Evolutionary conservation across 2,329 filamentous ascomycete species (phyloP).

Genomic region (Fusarium xylarioides): DNA sequence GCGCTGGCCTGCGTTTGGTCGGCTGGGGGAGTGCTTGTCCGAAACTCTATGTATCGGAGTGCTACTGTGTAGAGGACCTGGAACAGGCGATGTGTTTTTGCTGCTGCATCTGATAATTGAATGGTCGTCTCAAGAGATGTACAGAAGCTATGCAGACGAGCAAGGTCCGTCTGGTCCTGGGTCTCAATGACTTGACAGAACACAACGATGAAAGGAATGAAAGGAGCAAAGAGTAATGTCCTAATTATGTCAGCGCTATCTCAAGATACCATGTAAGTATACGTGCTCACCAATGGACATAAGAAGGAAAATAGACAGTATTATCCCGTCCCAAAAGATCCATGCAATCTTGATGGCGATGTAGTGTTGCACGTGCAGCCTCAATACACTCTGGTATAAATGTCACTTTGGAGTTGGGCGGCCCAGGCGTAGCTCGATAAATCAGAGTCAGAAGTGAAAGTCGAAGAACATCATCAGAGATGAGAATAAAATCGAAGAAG

Average conservation of each 20-base stretch:
- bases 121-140: slow-evolving; percentile 60
- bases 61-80: slow-evolving; percentile 67
- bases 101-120: slow-evolving; percentile 57
- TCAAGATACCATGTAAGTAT: too few species aligned
- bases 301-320: slow-evolving; percentile 50
- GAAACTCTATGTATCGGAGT: slow-evolving; percentile 66
- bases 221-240: slow-evolving; percentile 60
- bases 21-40: slow-evolving; percentile 44
- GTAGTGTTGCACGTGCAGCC: slow-evolving; percentile 52
- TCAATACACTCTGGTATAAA: slow-evolving; percentile 55
- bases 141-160: slow-evolving; percentile 60
- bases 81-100: slow-evolving; percentile 66
- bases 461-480: slow-evolving; percentile 54
- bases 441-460: slow-evolving; percentile 53
- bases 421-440: slow-evolving; percentile 52
- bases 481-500: slow-evolving; percentile 49
- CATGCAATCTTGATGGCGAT: slow-evolving; percentile 53
- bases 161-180: slow-evolving; percentile 51
- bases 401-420: slow-evolving; percentile 43
- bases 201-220: slow-evolving; percentile 63
- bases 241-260: slow-evolving; percentile 38
- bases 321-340: slow-evolving; percentile 48
- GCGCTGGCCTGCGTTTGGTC: slow-evolving; percentile 47
- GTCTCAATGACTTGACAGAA: slow-evolving; percentile 62
- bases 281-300: slow-evolving; percentile 54